Conservation (phyloP, 257 asterid species). For the Plantago major region DNA sequence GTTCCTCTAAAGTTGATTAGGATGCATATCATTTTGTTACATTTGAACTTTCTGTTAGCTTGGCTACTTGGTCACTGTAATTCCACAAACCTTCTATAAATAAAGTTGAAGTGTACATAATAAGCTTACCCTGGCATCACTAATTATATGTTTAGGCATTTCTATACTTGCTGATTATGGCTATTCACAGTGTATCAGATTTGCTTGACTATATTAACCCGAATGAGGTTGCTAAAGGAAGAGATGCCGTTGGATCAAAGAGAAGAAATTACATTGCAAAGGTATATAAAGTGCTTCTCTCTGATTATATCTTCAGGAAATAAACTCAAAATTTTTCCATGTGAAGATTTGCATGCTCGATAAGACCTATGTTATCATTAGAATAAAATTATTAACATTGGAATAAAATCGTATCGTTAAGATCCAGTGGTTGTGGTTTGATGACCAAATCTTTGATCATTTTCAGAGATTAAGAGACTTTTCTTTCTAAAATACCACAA, state of each 20-base stretch:
- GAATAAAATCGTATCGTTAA: too few species aligned
- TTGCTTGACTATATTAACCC: constrained; percentile 91
- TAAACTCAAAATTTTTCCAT: too few species aligned
- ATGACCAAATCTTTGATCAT: too few species aligned
- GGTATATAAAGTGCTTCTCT: constrained; percentile 37
- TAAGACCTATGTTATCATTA: too few species aligned
- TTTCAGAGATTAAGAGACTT: too few species aligned
- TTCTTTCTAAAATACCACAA: too few species aligned
- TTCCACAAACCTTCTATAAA: too few species aligned
- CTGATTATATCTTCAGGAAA: neutral
- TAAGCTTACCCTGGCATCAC: neutral
- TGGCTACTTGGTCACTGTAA: neutral
- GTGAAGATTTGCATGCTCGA: too few species aligned
- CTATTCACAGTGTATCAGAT: constrained; percentile 74
- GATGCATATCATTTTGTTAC: constrained; percentile 12
- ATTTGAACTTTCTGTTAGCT: neutral
- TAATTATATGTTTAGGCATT: neutral
- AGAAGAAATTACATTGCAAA: constrained; percentile 57
- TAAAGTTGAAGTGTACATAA: too few species aligned
- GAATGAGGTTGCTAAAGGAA: constrained; percentile 72
- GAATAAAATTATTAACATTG: too few species aligned
- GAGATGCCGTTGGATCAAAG: constrained; percentile 60
- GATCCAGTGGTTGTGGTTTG: too few species aligned
- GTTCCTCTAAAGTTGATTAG: constrained; percentile 9
- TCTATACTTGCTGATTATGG: constrained; percentile 20